A percentile compares a stretch with the other conserved stretches of the same genome.
phyloP scores from a whole-genome alignment of 2,329 filamentous ascomycete genomes.

The Exophiala dermatitidis region DNA sequence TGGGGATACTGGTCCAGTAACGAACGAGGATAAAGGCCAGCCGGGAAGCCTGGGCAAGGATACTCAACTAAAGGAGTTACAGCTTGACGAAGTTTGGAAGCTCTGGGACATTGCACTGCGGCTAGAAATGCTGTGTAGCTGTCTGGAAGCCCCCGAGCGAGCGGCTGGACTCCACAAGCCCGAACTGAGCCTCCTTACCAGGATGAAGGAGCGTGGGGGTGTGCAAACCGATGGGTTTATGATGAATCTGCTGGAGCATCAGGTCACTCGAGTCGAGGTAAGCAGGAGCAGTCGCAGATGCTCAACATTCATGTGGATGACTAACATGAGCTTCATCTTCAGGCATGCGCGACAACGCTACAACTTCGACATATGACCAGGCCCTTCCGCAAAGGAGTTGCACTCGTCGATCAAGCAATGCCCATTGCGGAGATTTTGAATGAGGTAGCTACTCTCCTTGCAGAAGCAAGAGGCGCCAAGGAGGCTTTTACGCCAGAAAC shows the following conservation, averaged over 20 bases:
- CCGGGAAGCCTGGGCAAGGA: slow-evolving; percentile 57
- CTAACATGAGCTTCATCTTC: slow-evolving; percentile 27
- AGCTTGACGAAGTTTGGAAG: slow-evolving; percentile 78
- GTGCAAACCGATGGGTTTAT: slow-evolving; percentile 85
- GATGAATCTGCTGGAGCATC: slow-evolving; percentile 84
- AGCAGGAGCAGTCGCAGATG: slow-evolving; percentile 40
- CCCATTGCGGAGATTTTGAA: slow-evolving; percentile 67
- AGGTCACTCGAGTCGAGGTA: slow-evolving; percentile 93
- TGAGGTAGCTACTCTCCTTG: slow-evolving; percentile 14
- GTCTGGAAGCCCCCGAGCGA: slow-evolving; percentile 59
- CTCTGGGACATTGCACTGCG: slow-evolving; percentile 84
- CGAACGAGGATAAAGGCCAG: slow-evolving; percentile 31
- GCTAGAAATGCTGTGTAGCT: slow-evolving; percentile 86
- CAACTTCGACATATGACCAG: slow-evolving; percentile 69
- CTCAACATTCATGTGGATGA: slow-evolving; percentile 11
- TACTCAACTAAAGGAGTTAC: slow-evolving; percentile 61
- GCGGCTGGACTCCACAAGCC: slow-evolving; percentile 63
- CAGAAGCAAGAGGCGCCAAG: slow-evolving; percentile 4
- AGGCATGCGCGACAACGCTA: slow-evolving; percentile 77
- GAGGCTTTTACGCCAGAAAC: slow-evolving; percentile 10
- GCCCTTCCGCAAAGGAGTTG: slow-evolving; percentile 55
- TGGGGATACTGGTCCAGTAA: slow-evolving; percentile 37
- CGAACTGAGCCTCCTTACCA: slow-evolving; percentile 74
- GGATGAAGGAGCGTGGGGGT: slow-evolving; percentile 63
- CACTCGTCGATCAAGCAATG: slow-evolving; percentile 64